Conservation (phyloP, 441 rosid genomes). For the Aquilaria agallochum region DNA sequence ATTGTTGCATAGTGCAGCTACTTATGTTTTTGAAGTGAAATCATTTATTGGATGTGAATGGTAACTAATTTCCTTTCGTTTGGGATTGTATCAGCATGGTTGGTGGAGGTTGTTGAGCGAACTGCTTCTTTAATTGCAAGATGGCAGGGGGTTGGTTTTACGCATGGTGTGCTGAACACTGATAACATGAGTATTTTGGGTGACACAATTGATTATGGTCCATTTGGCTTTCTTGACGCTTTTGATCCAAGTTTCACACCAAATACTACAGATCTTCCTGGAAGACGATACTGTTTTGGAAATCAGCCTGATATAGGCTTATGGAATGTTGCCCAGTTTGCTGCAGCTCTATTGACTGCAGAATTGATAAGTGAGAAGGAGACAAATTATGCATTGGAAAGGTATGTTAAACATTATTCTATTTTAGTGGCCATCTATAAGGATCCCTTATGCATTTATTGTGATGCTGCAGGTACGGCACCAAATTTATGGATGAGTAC, state of each 20-base stretch:
- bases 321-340: conserved; percentile 92
- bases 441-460: conserved; percentile 1
- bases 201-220: conserved; percentile 95
- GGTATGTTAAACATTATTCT: conserved; percentile 33
- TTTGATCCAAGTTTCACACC: conserved; percentile 98
- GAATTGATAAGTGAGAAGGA: conserved; percentile 78
- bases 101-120: conserved; percentile 87
- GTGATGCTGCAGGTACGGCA: conserved; percentile 64
- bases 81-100: conserved; percentile 66
- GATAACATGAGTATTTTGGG: conserved; percentile 98
- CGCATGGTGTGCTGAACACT: conserved; percentile 96
- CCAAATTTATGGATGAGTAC: conserved; percentile 94
- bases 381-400: conserved; percentile 91
- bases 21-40: too few relatives aligned
- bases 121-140: conserved; percentile 81
- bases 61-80: conserved; percentile 2
- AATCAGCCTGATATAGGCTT: conserved; percentile 95
- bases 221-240: conserved; percentile 98
- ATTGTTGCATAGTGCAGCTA: too few relatives aligned
- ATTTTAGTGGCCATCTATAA: not conserved
- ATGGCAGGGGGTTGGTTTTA: conserved; percentile 99
- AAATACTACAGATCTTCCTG: conserved; percentile 96
- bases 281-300: conserved; percentile 93
- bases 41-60: too few relatives aligned
- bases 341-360: conserved; percentile 63